Evolutionary conservation across 2,329 filamentous ascomycete species (phyloP), one percentile per base, ranked within the genome.

Genomic region (Scleromitrula shiraiana): DNA sequence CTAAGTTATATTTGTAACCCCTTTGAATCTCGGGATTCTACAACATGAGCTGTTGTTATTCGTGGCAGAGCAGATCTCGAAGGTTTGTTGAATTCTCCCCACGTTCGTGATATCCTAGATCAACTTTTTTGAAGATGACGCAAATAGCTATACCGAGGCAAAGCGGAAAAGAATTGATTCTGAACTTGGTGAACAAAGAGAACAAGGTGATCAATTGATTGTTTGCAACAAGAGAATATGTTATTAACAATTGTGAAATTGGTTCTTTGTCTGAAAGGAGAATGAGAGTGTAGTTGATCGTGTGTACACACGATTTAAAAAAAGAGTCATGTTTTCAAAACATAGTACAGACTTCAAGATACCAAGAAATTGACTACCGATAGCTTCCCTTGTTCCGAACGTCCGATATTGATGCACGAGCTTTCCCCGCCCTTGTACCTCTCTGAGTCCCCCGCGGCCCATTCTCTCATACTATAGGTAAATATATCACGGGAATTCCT

Each of bases 1-100:
- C 50, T 58, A 46, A 44, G 45, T 38, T 37, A 50, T 43, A 41
- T 42, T 50, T 22, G 53, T 50, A 50, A 27, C 51, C 52, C 53
- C 51, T 56, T 57, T 51, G 47, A 50, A 49, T 45, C 44, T 29
- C 17, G 38, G 36, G 26, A 20, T 15, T 41, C 41, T 50, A 49
- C 51, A 26, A 20, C 32, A 53, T 55, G 44, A 52, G 50, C 46
- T 57, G 52, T 40, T 50, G 46, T 46, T 35, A 43, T 42, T 24
- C 36, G 15, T 19, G 27, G 17, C 36, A 10, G n/a, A 14, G 14
- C 6, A 23, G n/a, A 35, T 2, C 26, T 33, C 41, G 14, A 41
- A 35, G 7, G 24, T 23, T 42, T 23, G 37, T 47, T 36, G 45
- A 42, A 12, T 42, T 47, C 32, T 41, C 44, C 45, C 45, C 45